Evolutionary conservation across 2,329 filamentous ascomycete genomes (phyloP).

Genomic region (Botrytis fabae): DNA sequence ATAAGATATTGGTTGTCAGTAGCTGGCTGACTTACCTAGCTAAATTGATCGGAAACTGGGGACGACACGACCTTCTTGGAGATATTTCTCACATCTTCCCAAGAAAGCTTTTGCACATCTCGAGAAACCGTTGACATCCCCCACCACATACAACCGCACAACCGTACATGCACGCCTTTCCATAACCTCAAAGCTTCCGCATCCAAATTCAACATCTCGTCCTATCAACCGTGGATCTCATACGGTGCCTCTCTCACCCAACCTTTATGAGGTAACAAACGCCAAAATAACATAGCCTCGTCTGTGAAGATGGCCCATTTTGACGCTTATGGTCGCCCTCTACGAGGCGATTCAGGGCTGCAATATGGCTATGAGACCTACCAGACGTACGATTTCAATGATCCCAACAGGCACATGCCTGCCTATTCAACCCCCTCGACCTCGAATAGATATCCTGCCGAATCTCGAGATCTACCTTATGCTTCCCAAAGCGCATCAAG

Average conservation of each 20-base stretch:
- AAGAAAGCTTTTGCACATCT: not conserved
- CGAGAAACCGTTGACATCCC: conserved; percentile 6
- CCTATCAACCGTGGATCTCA: not conserved
- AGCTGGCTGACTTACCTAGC: not conserved
- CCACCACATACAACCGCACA: not conserved
- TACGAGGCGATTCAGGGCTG: conserved; percentile 26
- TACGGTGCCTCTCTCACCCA: not conserved
- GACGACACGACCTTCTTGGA: conserved; percentile 1
- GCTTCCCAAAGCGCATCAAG: conserved; percentile 27
- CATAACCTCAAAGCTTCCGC: not conserved
- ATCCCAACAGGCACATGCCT: conserved; percentile 26
- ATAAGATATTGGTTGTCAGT: not conserved
- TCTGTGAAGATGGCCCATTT: conserved; percentile 32
- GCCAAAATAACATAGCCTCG: conserved; percentile 31
- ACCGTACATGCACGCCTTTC: not conserved
- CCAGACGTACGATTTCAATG: conserved; percentile 26
- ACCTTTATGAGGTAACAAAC: conserved; percentile 31
- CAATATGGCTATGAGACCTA: conserved; percentile 20
- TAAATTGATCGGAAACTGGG: not conserved
- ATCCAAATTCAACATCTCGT: not conserved
- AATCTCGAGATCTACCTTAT: conserved; percentile 34
- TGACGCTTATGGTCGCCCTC: conserved; percentile 34
- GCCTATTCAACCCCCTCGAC: conserved; percentile 28
- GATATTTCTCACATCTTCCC: not conserved
- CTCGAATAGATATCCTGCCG: conserved; percentile 28